Conservation (phyloP, 2,329 filamentous ascomycete genomes). For the Fusarium brevicatenulatum region DNA sequence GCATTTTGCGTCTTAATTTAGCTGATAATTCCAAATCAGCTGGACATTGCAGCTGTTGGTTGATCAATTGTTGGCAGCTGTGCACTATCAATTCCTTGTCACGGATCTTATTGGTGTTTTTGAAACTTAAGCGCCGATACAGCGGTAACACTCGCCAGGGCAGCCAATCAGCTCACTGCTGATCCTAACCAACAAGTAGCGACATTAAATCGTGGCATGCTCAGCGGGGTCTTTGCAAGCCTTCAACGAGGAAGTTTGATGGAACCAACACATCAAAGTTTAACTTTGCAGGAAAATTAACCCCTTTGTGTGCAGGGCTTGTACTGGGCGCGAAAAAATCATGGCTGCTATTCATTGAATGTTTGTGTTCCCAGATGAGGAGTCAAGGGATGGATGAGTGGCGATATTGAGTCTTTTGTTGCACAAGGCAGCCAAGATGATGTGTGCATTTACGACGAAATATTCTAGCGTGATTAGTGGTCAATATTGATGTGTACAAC, state of each 20-base stretch:
- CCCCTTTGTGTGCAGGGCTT: neutral
- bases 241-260: slow-evolving; percentile 21
- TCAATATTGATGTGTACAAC: neutral
- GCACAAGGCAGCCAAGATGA: neutral
- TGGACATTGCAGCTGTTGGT: slow-evolving; percentile 11
- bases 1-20: slow-evolving; percentile 3
- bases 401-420: neutral
- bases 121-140: slow-evolving; percentile 31
- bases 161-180: slow-evolving; percentile 15
- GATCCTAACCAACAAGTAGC: slow-evolving; percentile 12
- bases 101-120: slow-evolving; percentile 7
- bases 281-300: neutral
- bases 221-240: slow-evolving; percentile 22
- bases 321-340: neutral
- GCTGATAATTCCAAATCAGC: slow-evolving; percentile 4
- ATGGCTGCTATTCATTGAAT: neutral
- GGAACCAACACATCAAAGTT: slow-evolving; percentile 5
- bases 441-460: neutral
- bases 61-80: slow-evolving; percentile 7
- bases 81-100: slow-evolving; percentile 13
- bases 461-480: neutral
- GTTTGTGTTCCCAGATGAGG: neutral
- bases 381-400: neutral
- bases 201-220: slow-evolving; percentile 17
- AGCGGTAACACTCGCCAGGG: slow-evolving; percentile 25